Percentiles rank a stretch among this genome's conserved stretches.
phyloP scores from a whole-genome alignment of 176 grass and related monocot genomes.

The Ananas comosus region DNA sequence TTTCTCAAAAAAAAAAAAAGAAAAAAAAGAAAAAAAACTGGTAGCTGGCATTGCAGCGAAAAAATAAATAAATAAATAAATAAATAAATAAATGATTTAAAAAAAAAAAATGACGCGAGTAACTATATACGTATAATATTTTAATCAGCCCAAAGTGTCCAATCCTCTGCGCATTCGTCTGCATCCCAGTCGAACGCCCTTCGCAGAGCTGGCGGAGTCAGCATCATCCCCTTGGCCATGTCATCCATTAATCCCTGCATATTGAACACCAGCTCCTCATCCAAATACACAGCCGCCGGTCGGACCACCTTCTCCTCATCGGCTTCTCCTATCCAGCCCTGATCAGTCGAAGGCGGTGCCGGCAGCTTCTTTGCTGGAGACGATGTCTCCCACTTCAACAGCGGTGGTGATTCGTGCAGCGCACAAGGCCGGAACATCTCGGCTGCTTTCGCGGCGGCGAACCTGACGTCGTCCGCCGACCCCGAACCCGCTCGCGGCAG shows the following conservation, averaged over 20 bases:
- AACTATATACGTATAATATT: too few species aligned
- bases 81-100: too few species aligned
- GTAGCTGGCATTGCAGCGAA: too few species aligned
- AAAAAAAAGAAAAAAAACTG: too few species aligned
- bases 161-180: background rate
- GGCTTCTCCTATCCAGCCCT: too few species aligned
- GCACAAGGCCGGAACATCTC: slow-evolving; percentile 10
- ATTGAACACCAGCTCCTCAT: slow-evolving; percentile 31
- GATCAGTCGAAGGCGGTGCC: background rate
- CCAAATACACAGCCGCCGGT: slow-evolving; percentile 1
- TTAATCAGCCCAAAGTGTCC: background rate
- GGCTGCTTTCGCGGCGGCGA: slow-evolving; percentile 22
- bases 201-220: slow-evolving; percentile 22
- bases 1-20: too few species aligned
- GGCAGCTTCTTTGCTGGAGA: background rate
- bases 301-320: too few species aligned
- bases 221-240: slow-evolving; percentile 35
- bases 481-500: slow-evolving; percentile 13
- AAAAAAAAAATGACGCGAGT: too few species aligned
- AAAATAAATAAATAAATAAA: too few species aligned
- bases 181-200: background rate
- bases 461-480: slow-evolving; percentile 14
- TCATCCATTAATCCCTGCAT: slow-evolving; percentile 29
- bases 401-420: background rate
- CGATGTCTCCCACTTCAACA: background rate